Evolutionary conservation across 2,329 filamentous ascomycete genomes (phyloP).

Genomic region (Fusarium transvaalense): DNA sequence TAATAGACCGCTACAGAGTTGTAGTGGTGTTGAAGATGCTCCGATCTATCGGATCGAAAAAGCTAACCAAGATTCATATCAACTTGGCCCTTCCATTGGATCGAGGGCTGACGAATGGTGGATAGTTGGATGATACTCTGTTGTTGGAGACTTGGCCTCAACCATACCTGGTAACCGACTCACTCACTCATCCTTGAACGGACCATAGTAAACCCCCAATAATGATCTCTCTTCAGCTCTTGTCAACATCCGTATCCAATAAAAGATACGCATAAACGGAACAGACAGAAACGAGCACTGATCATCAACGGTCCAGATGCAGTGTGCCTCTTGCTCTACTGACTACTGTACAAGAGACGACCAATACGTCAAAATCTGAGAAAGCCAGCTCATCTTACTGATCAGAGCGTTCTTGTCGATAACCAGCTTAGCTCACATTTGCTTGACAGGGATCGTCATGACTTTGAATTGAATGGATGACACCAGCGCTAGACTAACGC

Average conservation of each 20-base stretch:
- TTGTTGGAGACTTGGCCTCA: conserved; percentile 12
- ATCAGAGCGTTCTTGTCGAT: conserved; percentile 14
- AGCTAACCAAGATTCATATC: conserved; percentile 13
- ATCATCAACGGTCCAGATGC: conserved; percentile 18
- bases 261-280: not conserved
- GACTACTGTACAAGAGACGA: conserved; percentile 10
- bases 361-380: conserved; percentile 15
- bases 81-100: conserved; percentile 8
- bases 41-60: conserved; percentile 36
- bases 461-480: conserved; percentile 10
- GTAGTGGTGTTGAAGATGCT: conserved; percentile 28
- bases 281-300: conserved; percentile 14
- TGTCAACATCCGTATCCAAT: not conserved
- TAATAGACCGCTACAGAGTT: not conserved
- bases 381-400: conserved; percentile 39
- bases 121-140: not conserved
- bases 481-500: conserved; percentile 39
- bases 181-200: not conserved
- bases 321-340: conserved; percentile 18
- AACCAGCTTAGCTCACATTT: conserved; percentile 2
- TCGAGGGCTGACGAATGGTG: conserved; percentile 15
- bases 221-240: not conserved
- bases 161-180: conserved; percentile 12
- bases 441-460: conserved; percentile 40
- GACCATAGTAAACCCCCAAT: not conserved